Base-by-base conservation (phyloP, 768 basidiomycete species). In the Kwoniella botswanensis region DNA sequence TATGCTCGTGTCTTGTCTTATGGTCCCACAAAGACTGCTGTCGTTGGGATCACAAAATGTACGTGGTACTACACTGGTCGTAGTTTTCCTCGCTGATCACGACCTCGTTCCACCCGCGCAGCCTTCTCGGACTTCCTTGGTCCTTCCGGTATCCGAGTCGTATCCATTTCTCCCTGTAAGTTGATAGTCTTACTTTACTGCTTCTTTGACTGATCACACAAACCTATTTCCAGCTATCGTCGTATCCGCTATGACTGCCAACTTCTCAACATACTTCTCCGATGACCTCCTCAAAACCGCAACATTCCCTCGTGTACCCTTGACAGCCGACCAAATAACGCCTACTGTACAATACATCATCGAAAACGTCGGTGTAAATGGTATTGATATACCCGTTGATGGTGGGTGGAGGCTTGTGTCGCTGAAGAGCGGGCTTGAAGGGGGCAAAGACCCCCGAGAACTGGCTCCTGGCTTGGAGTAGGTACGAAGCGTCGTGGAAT, bases 391-490 rank as follows among this genome's bases (percentile, higher is more conserved):
- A 13, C 72, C 70, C 41, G 74, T 76, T 15, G 74, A 76, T 29
- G 74, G 74, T 24, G 71, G 72, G 7, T 76, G 74, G 74, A 67
- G 67, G 42, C 64, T 82, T 55, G 76, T 78, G 2, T 68, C 71
- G 12, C 64, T 71, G 63, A 77, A 77, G 67, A 18, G 71, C 2
- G 65, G 64, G 22, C 52, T 71, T 1, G 71, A 69, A n/a, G 80
- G 77, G 52, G 74, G 76, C 46, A 64, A 68, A 54, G 74, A 72
- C 54, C 72, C 74, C 24, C 52, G 74, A 54, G 71, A 73, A 41
- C 46, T 76, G 21, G 75, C 76, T 2, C 81, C 81, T n/a, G 81
- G 78, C 2, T 72, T 82, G 6, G 81, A 82, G 72, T 82, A 70
- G 55, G 63, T 6, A 22, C 42, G 24, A 9, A 21, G 9, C 9